Evolutionary conservation across 331 rosid species (phyloP).

Genomic region (Cydonia oblonga): DNA sequence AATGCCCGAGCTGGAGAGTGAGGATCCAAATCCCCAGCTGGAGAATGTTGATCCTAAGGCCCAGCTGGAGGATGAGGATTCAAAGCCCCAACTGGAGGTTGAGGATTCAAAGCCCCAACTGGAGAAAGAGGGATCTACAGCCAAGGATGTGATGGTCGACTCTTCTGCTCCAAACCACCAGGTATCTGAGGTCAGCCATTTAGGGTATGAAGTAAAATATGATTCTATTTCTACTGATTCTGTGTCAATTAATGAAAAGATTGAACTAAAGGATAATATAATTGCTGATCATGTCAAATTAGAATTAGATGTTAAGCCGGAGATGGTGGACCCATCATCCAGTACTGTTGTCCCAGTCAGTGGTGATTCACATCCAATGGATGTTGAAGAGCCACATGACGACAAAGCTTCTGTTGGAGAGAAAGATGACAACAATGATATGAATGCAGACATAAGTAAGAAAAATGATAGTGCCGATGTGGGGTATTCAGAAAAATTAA

Average conservation of each 20-base stretch:
- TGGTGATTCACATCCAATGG: constrained; percentile 59
- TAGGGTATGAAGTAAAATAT: constrained; percentile 92
- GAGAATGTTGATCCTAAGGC: constrained; percentile 34
- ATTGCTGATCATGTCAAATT: constrained; percentile 96
- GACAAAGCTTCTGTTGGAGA: constrained; percentile 28
- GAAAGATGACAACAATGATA: constrained; percentile 29
- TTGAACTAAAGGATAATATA: constrained; percentile 96
- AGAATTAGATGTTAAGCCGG: constrained; percentile 91
- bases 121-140: constrained; percentile 38
- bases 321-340: constrained; percentile 98
- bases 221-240: constrained; percentile 99
- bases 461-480: constrained; percentile 43
- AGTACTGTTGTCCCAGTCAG: constrained; percentile 55
- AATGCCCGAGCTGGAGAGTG: constrained; percentile 27
- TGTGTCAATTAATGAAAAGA: constrained; percentile 95
- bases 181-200: constrained; percentile 99
- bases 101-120: constrained; percentile 38
- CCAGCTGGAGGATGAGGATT: constrained; percentile 28
- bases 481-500: constrained; percentile 81
- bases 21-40: constrained; percentile 21
- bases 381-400: constrained; percentile 48
- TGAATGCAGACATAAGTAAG: constrained; percentile 29
- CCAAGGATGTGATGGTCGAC: constrained; percentile 37
- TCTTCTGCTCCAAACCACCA: constrained; percentile 63
- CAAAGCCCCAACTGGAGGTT: constrained; percentile 44